Conservation (phyloP, 2,329 filamentous ascomycete genomes). For the Apiospora sp. region DNA sequence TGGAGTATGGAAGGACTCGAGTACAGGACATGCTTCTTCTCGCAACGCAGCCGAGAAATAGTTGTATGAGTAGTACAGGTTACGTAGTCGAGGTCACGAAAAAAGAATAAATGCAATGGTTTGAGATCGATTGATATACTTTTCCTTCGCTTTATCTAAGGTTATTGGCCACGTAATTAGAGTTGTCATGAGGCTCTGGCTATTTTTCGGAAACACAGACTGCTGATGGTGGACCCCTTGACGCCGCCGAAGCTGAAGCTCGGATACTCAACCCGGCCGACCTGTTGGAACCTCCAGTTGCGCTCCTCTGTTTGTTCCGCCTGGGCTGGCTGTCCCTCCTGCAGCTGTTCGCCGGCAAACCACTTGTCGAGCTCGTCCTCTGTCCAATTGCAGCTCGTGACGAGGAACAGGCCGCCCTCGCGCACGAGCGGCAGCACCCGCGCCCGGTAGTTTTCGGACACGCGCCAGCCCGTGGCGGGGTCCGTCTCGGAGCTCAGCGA, state of each 20-base stretch:
- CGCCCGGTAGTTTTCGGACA: slow-evolving; percentile 78
- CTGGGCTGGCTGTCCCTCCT: slow-evolving; percentile 31
- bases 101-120: slow-evolving; percentile 21
- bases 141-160: not conserved
- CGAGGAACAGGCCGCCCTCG: slow-evolving; percentile 75
- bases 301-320: slow-evolving; percentile 33
- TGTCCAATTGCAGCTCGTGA: slow-evolving; percentile 99
- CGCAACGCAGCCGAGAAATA: not conserved
- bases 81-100: slow-evolving; percentile 16
- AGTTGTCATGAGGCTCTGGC: slow-evolving; percentile 30
- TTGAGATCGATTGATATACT: not conserved
- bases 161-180: not conserved
- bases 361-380: slow-evolving; percentile 83
- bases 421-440: slow-evolving; percentile 74
- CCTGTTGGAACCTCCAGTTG: slow-evolving; percentile 62
- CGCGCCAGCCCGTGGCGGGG: slow-evolving; percentile 59
- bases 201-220: slow-evolving; percentile 75
- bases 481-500: slow-evolving; percentile 71
- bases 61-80: slow-evolving; percentile 19
- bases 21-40: slow-evolving; percentile 12
- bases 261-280: slow-evolving; percentile 78
- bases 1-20: slow-evolving; percentile 4
- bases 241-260: slow-evolving; percentile 89
- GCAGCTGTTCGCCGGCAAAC: slow-evolving; percentile 61
- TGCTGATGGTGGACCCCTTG: slow-evolving; percentile 89